Base-by-base conservation (phyloP, 2,329 filamentous ascomycete genomes). In the Monosporascus sp. region DNA sequence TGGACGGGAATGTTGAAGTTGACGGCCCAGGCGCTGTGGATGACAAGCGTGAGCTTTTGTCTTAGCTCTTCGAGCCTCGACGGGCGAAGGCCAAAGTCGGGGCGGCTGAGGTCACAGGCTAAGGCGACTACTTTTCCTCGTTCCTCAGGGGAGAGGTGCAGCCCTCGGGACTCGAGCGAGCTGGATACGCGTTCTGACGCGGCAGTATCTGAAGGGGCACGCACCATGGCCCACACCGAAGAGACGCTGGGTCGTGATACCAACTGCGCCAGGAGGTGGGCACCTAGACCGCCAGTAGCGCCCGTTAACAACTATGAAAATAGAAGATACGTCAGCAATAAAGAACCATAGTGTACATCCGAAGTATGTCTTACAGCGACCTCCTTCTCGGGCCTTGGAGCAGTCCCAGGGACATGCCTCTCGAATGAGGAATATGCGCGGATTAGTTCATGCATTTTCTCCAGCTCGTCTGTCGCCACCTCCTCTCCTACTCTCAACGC, bases 211-310 rank as follows among this genome's bases (percentile, higher is more conserved):
- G 66, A 67, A 0, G 68, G 61, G 3, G 76, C 77, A 46, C 78
- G 72, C 7, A 79, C 75, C 8, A 80, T 68, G 49, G 72, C 73
- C 70, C 75, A 81, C 0, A 82, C 70, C 3, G 68, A 66, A 31
- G 71, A 71, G n/a, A 88, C 74, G 38, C 83, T 81, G 6, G 80
- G 75, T 27, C 79, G 73, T 1, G 80, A 74, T 3, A 82, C 79
- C 1, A 87, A 72, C 15, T 84, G 76, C 0, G 79, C 76, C 2
- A 84, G 72, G 0, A 84, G 68, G 49, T 84, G 80, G 0, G 80
- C 77, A 3, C 84, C 84, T 0, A 87, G 70, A 5, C 80, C 80
- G 1, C 84, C 84, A 0, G 84, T 87, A 0, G 77, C 77, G 8
- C 84, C 84, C 2, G 83, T 86, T 8, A 87, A 66, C 14, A 84